phyloP scores from a whole-genome alignment of 306 rosid species.

The Cicer bijugum region DNA sequence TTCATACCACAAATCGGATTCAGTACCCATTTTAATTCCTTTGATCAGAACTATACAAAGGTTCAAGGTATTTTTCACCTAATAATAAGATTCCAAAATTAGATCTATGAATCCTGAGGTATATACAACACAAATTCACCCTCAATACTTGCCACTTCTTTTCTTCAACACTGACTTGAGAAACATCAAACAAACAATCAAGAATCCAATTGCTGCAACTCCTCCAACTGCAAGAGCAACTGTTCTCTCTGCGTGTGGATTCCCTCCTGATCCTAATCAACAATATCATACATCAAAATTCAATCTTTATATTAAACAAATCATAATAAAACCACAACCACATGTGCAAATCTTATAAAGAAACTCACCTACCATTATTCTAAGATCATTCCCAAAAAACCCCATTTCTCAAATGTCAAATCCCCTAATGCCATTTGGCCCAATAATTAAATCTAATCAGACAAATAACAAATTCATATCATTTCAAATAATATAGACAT shows the following conservation, averaged over 20 bases:
- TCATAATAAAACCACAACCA: conserved; percentile 5
- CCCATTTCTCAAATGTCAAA: conserved; percentile 30
- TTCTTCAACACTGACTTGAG: conserved; percentile 61
- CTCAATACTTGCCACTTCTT: conserved; percentile 57
- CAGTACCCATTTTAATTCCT: conserved; percentile 36
- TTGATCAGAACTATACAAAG: conserved; percentile 49
- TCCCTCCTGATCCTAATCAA: conserved; percentile 48
- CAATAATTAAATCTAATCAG: conserved; percentile 31
- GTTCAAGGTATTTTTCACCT: conserved; percentile 45
- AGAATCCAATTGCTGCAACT: conserved; percentile 74
- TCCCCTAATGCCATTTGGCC: conserved; percentile 37
- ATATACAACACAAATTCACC: conserved; percentile 38
- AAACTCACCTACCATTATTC: conserved; percentile 38
- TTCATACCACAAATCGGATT: conserved; percentile 46
- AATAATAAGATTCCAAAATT: conserved; percentile 40
- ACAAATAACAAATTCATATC: background rate
- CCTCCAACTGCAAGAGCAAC: conserved; percentile 93
- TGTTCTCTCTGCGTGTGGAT: conserved; percentile 62
- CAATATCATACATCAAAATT: conserved; percentile 27
- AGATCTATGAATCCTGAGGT: conserved; percentile 36
- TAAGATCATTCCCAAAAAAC: conserved; percentile 35
- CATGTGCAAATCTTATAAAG: background rate
- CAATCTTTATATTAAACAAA: conserved; percentile 6
- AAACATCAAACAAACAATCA: conserved; percentile 71
- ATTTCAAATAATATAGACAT: background rate